phyloP scores from a whole-genome alignment of 2,329 filamentous ascomycete genomes.

The Phaeophleospora eucalypticola region DNA sequence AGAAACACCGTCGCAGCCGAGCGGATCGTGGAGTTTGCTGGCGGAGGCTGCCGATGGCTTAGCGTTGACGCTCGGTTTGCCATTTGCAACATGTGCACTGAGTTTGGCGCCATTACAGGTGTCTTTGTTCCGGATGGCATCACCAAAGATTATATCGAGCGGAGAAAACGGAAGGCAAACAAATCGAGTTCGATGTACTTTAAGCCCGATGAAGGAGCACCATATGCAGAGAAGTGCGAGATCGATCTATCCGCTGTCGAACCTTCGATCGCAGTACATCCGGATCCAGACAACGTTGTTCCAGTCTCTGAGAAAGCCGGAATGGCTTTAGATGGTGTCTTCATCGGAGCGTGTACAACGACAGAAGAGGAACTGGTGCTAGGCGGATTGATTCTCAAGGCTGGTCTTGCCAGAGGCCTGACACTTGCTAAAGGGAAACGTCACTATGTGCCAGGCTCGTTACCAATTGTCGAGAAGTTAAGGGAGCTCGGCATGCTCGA shows the following conservation, averaged over 20 bases:
- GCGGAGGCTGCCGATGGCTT: neutral
- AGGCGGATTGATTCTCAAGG: conserved; percentile 6
- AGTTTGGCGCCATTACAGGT: conserved; percentile 11
- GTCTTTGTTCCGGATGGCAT: conserved; percentile 9
- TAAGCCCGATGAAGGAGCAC: conserved; percentile 3
- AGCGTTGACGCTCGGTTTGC: conserved; percentile 10
- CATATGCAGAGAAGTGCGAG: conserved; percentile 1
- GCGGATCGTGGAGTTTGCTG: conserved; percentile 10
- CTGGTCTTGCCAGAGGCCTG: conserved; percentile 3
- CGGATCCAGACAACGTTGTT: conserved; percentile 9
- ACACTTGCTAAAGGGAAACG: conserved; percentile 2
- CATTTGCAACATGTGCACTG: conserved; percentile 16
- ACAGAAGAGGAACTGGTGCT: conserved; percentile 14
- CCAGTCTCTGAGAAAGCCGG: conserved; percentile 5
- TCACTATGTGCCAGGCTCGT: conserved; percentile 6
- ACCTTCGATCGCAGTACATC: conserved; percentile 8
- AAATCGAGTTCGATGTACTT: conserved; percentile 9
- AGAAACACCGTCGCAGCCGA: conserved; percentile 11
- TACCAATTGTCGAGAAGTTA: conserved; percentile 10
- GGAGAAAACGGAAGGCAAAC: conserved; percentile 1
- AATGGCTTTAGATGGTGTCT: conserved; percentile 9
- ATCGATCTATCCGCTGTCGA: conserved; percentile 7
- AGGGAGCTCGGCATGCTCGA: conserved; percentile 5
- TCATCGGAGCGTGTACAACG: conserved; percentile 15
- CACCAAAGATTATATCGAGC: conserved; percentile 1